Evolutionary conservation across 2,329 filamentous ascomycete genomes (phyloP), one percentile per base, ranked within the genome.

Genomic region (Penicillium nordicum): DNA sequence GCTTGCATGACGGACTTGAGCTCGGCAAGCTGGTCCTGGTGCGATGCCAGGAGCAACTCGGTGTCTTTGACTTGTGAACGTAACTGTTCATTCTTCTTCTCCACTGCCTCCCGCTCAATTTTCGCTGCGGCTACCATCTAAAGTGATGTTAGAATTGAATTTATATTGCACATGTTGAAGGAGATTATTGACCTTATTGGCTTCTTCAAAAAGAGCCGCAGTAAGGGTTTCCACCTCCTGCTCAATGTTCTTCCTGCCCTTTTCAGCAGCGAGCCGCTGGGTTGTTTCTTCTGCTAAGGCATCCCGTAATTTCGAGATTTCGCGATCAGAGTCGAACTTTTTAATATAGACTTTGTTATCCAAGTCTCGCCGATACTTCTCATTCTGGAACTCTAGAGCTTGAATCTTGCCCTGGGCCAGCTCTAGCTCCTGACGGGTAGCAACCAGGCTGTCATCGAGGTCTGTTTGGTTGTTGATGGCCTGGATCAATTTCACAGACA

Each of bases 401-500:
- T 79, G 80, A 51, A 95, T 83, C 65, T 82, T 84, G 46, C 87
- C 83, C 57, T 82, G 84, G 9, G 91, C 85, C 34, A 83, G 74
- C 53, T 96, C 90, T 45, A 97, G 79, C 69, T 97, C 92, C 71
- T 92, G 88, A 37, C 92, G 85, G 16, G 92, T 89, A 50, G 86
- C 86, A 48, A 90, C 88, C 18, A 99, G 80, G 11, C 86, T 89
- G 73, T 99, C 94, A 74, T 97, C 94, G 43, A 99, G 82, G 23
- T 84, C 87, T 8, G 92, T 97, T 74, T 97, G 92, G 73, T 96
- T 89, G 72, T 99, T 99, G 76, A 99, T 97, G 43, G 94, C 93
- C 69, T 94, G 93, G 66, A 99, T 93, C 61, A 99, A 85, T 74
- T 99, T 99, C 47, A 92, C 93, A 76, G 92, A 97, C 32, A 99